Conservation (phyloP, 352 stramenopile species). For the Pythium aphanidermatum region DNA sequence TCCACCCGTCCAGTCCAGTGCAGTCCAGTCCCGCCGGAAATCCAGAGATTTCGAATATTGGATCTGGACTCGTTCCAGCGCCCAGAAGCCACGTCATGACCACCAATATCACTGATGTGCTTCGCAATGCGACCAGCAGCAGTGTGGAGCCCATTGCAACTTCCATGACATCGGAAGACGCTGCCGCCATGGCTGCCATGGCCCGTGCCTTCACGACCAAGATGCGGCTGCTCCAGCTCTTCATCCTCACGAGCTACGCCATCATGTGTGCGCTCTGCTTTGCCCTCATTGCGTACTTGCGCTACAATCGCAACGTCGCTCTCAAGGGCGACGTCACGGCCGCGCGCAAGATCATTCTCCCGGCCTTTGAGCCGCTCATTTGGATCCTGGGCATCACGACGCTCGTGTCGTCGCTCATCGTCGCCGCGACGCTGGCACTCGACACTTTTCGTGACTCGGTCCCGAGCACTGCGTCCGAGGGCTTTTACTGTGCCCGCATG, state of each 20-base stretch:
- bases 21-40: too few species aligned
- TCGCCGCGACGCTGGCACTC: slow-evolving; percentile 22
- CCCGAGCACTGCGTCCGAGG: slow-evolving; percentile 17
- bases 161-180: too few species aligned
- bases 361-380: slow-evolving; percentile 60
- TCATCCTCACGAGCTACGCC: slow-evolving; percentile 5
- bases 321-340: slow-evolving; percentile 37
- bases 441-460: slow-evolving; percentile 16
- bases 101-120: too few species aligned
- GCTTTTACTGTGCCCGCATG: slow-evolving; percentile 42
- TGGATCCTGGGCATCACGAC: slow-evolving; percentile 41
- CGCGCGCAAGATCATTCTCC: slow-evolving; percentile 50
- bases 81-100: too few species aligned
- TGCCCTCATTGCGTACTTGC: slow-evolving; percentile 41
- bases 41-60: too few species aligned
- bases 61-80: too few species aligned
- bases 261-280: slow-evolving; percentile 6
- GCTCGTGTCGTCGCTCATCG: slow-evolving; percentile 26
- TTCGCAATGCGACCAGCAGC: too few species aligned
- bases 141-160: too few species aligned
- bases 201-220: too few species aligned
- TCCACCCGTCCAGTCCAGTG: too few species aligned
- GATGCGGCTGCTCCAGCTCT: slow-evolving; percentile 1
- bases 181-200: too few species aligned
- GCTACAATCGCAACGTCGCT: slow-evolving; percentile 47